Conservation (phyloP, 345 rosid genomes). For the Laguncularia racemosa region DNA sequence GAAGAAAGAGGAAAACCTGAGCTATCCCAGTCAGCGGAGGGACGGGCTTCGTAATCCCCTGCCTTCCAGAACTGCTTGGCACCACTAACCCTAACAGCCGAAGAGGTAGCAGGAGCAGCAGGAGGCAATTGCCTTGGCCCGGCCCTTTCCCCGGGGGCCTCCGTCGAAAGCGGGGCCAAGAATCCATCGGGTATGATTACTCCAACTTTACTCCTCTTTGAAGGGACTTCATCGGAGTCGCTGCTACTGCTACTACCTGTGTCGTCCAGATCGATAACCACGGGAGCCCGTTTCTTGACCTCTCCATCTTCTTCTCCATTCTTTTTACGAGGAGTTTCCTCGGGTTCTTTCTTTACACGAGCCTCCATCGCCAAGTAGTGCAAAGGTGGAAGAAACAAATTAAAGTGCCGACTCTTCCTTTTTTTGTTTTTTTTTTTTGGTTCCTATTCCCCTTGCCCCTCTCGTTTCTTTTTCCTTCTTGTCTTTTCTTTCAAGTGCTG, state of each 20-base stretch:
- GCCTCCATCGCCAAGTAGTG: slow-evolving; percentile 21
- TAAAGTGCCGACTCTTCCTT: too few relatives aligned
- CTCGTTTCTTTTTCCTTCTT: too few relatives aligned
- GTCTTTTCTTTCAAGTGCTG: too few relatives aligned
- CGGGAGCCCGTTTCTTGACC: too few relatives aligned
- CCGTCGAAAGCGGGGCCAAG: slow-evolving; percentile 30
- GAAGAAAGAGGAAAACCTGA: slow-evolving; percentile 32
- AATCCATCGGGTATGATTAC: slow-evolving; percentile 40
- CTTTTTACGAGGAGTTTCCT: slow-evolving; percentile 11
- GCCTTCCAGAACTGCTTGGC: slow-evolving; percentile 93
- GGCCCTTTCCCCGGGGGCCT: not conserved
- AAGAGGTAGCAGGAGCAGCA: not conserved
- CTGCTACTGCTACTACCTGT: slow-evolving; percentile 48
- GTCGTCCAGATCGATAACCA: slow-evolving; percentile 42
- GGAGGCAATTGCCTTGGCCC: not conserved
- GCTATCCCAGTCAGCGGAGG: slow-evolving; percentile 37
- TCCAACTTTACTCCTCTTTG: slow-evolving; percentile 23
- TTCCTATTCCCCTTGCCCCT: too few relatives aligned
- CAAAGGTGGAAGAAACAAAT: too few relatives aligned
- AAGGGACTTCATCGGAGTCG: slow-evolving; percentile 19
- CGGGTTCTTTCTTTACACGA: slow-evolving; percentile 37
- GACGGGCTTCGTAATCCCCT: slow-evolving; percentile 65
- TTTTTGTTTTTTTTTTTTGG: too few relatives aligned
- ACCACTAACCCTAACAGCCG: slow-evolving; percentile 13
- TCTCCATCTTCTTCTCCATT: not conserved